Evolutionary conservation across 306 rosid species (phyloP), one percentile per base, ranked within the genome.

Genomic region (Boehmeria nivea): DNA sequence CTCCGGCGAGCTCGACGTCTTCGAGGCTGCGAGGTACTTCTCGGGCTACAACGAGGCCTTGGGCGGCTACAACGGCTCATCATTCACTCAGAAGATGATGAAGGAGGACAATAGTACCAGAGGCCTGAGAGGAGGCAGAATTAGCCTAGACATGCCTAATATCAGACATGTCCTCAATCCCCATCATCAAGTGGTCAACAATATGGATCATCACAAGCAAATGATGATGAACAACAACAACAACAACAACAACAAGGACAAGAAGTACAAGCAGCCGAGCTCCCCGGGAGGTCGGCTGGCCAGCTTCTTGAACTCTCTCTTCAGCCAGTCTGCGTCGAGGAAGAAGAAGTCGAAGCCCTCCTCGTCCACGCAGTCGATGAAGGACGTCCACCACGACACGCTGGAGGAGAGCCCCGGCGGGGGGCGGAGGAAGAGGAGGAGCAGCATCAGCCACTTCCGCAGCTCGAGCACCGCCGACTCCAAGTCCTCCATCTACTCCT

Each of bases 201-300:
- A 12, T 61, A 54, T 81, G 12, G 84, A 57, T 25, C 64, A 66
- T 17, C 65, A 53, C 14, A 43, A 79, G 49, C 81, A 62, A 5
- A 22, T 19, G 52, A 78, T 69, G 51, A 74, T 67, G 49, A 84
- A 82, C 26, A 78, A 14, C 19, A 82, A 84, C 51, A 87, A 72
- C 67, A 54, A 60, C 57, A 80, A 80, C 47, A 87, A 71, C 68
- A 55, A 61, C 57, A 84, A 87, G 50, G 91, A 87, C 44, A 87
- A 84, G 76, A 89, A 80, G 25, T 72, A 78, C 72, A 87, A 84
- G 79, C 95, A 80, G 25, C 99, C 99, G 8, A 91, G 93, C 61
- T 91, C 99, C 12, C 99, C 99, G 0, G 96, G 96, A 43, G 99
- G 99, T 21, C 78, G 82, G 33, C 80, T 91, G 4, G 96, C 96